phyloP scores from a whole-genome alignment of 192 early-diverging fungal species.

The Phlyctochytrium bullatum region DNA sequence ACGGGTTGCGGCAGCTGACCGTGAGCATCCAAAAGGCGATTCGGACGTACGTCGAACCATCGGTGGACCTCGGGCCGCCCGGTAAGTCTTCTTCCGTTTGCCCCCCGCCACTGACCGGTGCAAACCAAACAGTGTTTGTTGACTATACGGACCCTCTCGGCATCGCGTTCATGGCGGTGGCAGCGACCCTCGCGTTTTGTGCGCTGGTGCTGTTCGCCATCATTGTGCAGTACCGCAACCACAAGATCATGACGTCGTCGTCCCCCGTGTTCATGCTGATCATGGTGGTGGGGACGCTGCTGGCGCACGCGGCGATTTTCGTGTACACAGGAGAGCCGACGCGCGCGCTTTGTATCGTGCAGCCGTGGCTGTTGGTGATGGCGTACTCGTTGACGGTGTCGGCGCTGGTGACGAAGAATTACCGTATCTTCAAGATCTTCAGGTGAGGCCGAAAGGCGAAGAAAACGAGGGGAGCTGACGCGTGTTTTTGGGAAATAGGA shows the following conservation, averaged over 20 bases:
- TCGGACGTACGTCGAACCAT: not conserved
- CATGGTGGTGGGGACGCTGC: not conserved
- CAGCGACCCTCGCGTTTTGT: not conserved
- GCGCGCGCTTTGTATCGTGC: slow-evolving; percentile 10
- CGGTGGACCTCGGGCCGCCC: not conserved
- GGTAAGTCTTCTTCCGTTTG: not conserved
- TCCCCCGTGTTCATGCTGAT: not conserved
- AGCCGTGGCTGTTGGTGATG: slow-evolving; percentile 22
- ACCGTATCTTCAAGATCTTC: not conserved
- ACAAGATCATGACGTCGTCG: not conserved
- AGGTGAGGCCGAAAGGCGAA: not conserved
- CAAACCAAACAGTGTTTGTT: not conserved
- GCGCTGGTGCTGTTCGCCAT: not conserved
- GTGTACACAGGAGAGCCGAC: slow-evolving; percentile 18
- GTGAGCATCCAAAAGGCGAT: not conserved
- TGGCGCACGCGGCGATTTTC: not conserved
- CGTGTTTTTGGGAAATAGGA: not conserved
- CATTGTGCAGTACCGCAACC: not conserved
- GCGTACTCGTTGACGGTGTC: slow-evolving; percentile 16
- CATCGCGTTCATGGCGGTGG: not conserved
- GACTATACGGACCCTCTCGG: not conserved
- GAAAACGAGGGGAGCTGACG: not conserved
- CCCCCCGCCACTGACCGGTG: not conserved
- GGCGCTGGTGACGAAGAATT: not conserved
- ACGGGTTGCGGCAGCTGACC: not conserved